Base-by-base conservation (phyloP, 2,329 filamentous ascomycete genomes). In the Cadophora sp. region DNA sequence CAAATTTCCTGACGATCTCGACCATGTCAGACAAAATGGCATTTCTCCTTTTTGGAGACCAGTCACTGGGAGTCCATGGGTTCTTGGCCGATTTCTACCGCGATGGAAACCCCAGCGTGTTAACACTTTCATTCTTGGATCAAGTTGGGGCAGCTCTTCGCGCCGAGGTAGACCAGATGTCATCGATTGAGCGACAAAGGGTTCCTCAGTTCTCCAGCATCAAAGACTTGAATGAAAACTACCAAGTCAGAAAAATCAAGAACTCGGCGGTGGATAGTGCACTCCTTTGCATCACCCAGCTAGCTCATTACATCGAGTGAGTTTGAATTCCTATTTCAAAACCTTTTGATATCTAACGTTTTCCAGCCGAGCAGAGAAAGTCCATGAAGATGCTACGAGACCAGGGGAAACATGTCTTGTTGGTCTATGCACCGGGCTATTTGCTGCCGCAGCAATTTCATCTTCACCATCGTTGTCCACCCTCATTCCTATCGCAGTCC, bases 261-360 rank as follows among this genome's bases (percentile, higher is more conserved):
- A 83, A 87, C 68, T 82, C 88, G 1, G 87, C 87, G 59, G 77
- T 92, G 53, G 89, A 91, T 75, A 89, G 87, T 72, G 87, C 85
- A 18, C 79, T 91, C 71, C 81, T 91, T 45, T 89, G 87, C 66
- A 84, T 89, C 69, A 82, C 88, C 62, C 89, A 92, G 76, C 77
- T 91, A 63, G 86, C 85, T 58, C 88, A 91, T 76, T 91, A 89
- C 78, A 89, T 92, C 69, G 87, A 90, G 84, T 90, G 80, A 73
- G 86, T 81, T 9, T 24, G 4, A 7, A 4, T 33, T 11, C 13
- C n/a, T 13, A 5, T 8, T 24, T 7, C 33, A 36, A 58, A 11
- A 3, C 20, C 6, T 43, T 2, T 2, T 4, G 11, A 33, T 14
- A 6, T 53, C 39, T 39, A 43, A 43, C 20, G 8, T 8, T 2